These are phyloP conservation scores for Neoboletus brunneissimus DNA, from an alignment of 768 basidiomycete genomes.

Conservation along the genomic window DNA sequence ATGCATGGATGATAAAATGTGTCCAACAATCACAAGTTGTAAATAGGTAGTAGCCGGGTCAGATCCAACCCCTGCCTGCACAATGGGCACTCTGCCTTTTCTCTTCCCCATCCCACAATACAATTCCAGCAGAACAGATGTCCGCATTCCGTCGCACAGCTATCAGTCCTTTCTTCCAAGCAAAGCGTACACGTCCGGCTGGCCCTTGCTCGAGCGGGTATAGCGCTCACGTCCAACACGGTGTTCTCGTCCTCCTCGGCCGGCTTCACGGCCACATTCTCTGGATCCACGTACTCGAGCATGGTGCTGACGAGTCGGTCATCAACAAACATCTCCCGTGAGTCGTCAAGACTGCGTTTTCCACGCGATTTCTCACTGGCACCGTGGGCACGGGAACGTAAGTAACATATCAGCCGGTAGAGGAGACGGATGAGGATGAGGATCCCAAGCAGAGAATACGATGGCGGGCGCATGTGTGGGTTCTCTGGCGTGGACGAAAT, in stretches of 20 bases:
- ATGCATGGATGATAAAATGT: conserved; percentile 1
- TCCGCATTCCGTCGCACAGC: conserved; percentile 83
- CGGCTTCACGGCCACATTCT: conserved; percentile 49
- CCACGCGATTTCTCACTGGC: conserved; percentile 32
- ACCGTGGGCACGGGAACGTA: conserved; percentile 35
- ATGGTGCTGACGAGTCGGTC: conserved; percentile 58
- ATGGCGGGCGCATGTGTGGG: conserved; percentile 72
- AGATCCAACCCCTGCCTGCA: conserved; percentile 77
- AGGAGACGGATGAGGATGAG: conserved; percentile 63
- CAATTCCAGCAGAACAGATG: conserved; percentile 91
- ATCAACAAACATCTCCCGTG: conserved; percentile 51
- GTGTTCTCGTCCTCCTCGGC: conserved; percentile 74
- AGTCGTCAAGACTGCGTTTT: conserved; percentile 30
- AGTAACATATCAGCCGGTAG: conserved; percentile 53
- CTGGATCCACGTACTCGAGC: conserved; percentile 49
- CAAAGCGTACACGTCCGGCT: conserved; percentile 79
- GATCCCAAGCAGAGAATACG: conserved; percentile 82
- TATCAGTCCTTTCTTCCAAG: conserved; percentile 79
- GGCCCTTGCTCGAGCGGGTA: conserved; percentile 52
- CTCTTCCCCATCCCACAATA: conserved; percentile 84
- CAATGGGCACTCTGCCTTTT: conserved; percentile 88
- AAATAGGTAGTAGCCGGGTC: conserved; percentile 70
- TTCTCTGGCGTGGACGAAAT: conserved; percentile 70
- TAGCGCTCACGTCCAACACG: conserved; percentile 53
- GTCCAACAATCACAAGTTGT: conserved; percentile 63